Evolutionary conservation across 805 yeast species (phyloP).

Genomic region (Teunomyces tritomae): DNA sequence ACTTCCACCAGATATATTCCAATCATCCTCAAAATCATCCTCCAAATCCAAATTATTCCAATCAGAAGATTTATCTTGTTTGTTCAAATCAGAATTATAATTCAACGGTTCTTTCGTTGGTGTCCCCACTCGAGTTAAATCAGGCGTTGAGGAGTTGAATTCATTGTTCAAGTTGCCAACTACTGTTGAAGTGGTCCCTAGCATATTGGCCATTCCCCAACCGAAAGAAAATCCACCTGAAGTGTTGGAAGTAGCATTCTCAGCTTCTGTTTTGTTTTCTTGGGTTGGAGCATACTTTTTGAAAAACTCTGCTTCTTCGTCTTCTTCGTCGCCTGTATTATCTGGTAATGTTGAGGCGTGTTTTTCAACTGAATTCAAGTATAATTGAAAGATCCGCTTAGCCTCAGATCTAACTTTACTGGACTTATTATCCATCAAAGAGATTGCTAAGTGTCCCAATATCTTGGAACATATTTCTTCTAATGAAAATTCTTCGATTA

Average conservation of each 20-base stretch:
- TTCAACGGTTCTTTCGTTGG: conserved; percentile 18
- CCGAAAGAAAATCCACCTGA: conserved; percentile 24
- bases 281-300: conserved; percentile 20
- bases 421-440: conserved; percentile 70
- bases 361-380: conserved; percentile 41
- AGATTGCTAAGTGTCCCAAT: conserved; percentile 80
- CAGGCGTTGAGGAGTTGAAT: conserved; percentile 37
- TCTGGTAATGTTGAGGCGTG: conserved; percentile 36
- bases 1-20: conserved; percentile 17
- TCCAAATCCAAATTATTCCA: conserved; percentile 18
- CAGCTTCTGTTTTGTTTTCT: not conserved
- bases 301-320: conserved; percentile 38
- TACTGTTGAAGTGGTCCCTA: conserved; percentile 27
- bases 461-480: conserved; percentile 77
- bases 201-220: conserved; percentile 37
- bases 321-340: conserved; percentile 36
- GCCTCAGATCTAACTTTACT: conserved; percentile 71
- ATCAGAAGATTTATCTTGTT: conserved; percentile 4
- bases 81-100: not conserved
- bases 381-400: conserved; percentile 58
- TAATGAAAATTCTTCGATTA: conserved; percentile 65
- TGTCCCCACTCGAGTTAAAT: conserved; percentile 26
- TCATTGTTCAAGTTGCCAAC: conserved; percentile 37
- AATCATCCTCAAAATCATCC: conserved; percentile 18
- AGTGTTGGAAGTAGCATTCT: conserved; percentile 6